Evolutionary conservation across 2,329 filamentous ascomycete genomes (phyloP), one percentile per base, ranked within the genome.

Genomic region (Hirsutella thompsonii): DNA sequence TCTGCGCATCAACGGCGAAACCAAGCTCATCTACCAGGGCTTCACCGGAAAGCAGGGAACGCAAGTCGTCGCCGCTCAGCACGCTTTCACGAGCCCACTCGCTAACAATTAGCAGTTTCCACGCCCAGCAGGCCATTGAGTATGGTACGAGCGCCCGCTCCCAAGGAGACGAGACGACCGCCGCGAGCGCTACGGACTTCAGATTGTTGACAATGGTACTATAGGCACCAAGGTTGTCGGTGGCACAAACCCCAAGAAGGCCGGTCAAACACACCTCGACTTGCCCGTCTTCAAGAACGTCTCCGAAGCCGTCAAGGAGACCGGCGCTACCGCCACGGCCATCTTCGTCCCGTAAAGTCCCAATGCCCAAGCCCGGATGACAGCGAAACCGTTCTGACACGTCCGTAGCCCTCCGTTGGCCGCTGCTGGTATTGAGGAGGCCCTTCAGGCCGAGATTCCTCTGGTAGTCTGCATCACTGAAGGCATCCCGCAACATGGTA

Each of bases 231-330:
- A 94, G 63, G 87, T 98, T 52, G 88, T 98, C 52, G 92, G 92
- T 64, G 92, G 92, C 61, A 96, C 90, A 59, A 96, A 96, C 73
- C 92, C 92, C 61, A 96, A 94, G 77, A 98, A 98, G 74, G 92
- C 92, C 51, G 92, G 92, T 59, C 69, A 77, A 56, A 81, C 79
- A 61, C 92, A 98, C 67, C 79, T 98, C 48, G 87, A 80, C 61
- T 83, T 83, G 53, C 92, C 92, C 45, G 92, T 98, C 58, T 98
- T 96, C 68, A 84, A 79, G 56, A 90, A 76, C 55, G 92, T 98
- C 53, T 68, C 69, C 53, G 88, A 98, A 42, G 92, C 85, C 49
- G 79, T 94, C 50, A 92, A 89, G 74, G 70, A 88, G 67, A 93
- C 87, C 39, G 86, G 87, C 58, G 90, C 92, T 49, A 89, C 76